Conservation (phyloP, 75 land plant species). For the Cupressus sempervirens region DNA sequence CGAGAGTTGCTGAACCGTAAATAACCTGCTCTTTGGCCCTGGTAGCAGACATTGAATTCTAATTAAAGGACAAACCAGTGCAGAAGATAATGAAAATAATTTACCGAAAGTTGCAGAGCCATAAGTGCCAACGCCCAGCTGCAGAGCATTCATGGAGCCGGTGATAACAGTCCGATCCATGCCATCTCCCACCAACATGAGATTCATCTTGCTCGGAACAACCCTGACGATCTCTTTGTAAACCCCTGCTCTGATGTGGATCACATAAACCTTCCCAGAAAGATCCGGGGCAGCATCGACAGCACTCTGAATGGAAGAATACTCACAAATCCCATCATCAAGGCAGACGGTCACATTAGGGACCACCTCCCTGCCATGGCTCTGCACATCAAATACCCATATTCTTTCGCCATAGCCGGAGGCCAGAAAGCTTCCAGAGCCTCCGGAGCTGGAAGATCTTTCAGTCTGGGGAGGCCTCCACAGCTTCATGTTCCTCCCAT, state of each 20-base stretch:
- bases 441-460: constrained; percentile 30
- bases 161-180: constrained; percentile 47
- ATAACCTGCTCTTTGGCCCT: too few species aligned
- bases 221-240: constrained; percentile 44
- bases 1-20: constrained; percentile 18
- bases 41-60: not conserved
- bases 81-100: not conserved
- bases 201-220: constrained; percentile 28
- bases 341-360: constrained; percentile 43
- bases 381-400: not conserved
- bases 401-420: not conserved
- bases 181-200: constrained; percentile 48
- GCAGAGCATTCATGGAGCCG: constrained; percentile 22
- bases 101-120: constrained; percentile 53
- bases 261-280: constrained; percentile 15
- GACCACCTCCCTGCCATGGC: constrained; percentile 11
- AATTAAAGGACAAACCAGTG: not conserved
- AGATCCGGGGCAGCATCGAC: constrained; percentile 39
- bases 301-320: constrained; percentile 37
- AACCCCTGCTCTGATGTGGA: constrained; percentile 40
- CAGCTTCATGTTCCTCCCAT: not conserved
- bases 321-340: constrained; percentile 13
- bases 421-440: not conserved
- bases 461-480: constrained; percentile 56
- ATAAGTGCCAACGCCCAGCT: constrained; percentile 39